Evolutionary conservation across 306 rosid species (phyloP), one percentile per base, ranked within the genome.

Genomic region (Fagus crenata): DNA sequence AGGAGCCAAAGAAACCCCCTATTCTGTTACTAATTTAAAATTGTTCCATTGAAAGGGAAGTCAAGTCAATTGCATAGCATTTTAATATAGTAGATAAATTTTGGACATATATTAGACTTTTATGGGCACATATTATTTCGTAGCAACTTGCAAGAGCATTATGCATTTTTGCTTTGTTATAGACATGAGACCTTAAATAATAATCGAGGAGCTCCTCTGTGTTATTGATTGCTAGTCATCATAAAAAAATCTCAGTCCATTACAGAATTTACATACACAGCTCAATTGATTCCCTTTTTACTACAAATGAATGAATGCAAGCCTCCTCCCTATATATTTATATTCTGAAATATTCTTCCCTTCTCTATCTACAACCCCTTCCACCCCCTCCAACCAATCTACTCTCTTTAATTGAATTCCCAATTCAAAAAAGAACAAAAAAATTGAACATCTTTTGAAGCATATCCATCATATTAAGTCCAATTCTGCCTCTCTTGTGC

Each of bases 251-350:
- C 54, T 55, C 74, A 71, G 81, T 78, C 81, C 78, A 68, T 39
- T 42, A 49, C 41, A 53, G 49, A 76, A 82, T 75, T 74, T 86
- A 89, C 86, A 81, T 35, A 85, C 42, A 83, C 81, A 81, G 67
- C 84, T 77, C 89, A 87, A 79, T 22, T 42, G 85, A 76, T 61
- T 71, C 84, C 81, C 73, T 85, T 84, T 79, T 83, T 69, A 86
- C 89, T 81, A 91, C 90, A 89, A 89, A 89, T 78, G 88, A 87
- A 91, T 87, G 91, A 81, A 85, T 74, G 53, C 81, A 77, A 72
- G 81, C 56, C 73, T 77, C 69, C 4, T 69, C 82, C 76, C 72
- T 84, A 76, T 78, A 43, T 51, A 71, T 77, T 70, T 75, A 80
- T 74, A 60, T 79, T 61, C 11, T 51, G 75, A 17, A 36, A 41